These are phyloP conservation scores for Wickerhamomyces chambardii DNA, from an alignment of 805 yeast genomes.

Conservation along the genomic window DNA sequence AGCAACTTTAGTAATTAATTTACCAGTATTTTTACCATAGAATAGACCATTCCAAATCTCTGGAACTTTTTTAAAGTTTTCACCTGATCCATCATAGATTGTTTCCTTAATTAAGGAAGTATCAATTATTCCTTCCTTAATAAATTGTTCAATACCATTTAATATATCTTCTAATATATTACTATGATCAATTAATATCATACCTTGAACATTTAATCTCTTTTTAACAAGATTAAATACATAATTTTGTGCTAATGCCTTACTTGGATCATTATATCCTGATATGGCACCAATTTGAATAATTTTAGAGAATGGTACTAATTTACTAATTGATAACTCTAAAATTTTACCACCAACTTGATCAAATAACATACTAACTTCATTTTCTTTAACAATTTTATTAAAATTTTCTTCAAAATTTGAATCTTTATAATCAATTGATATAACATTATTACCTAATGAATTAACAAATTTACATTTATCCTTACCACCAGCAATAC, in stretches of 20 bases:
- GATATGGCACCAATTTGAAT: conserved; percentile 60
- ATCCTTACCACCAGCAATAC: conserved; percentile 50
- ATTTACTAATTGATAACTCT: conserved; percentile 27
- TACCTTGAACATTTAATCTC: conserved; percentile 44
- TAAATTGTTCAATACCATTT: conserved; percentile 26
- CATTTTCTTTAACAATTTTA: conserved; percentile 35
- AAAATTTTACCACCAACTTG: conserved; percentile 57
- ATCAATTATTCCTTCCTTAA: conserved; percentile 32
- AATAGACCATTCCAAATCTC: conserved; percentile 37
- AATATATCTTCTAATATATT: conserved; percentile 20
- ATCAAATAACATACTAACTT: conserved; percentile 47
- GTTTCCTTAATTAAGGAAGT: conserved; percentile 26
- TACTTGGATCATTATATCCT: conserved; percentile 38
- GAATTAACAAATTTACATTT: conserved; percentile 46
- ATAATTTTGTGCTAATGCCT: conserved; percentile 30
- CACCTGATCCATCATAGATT: conserved; percentile 29
- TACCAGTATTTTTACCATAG: conserved; percentile 37
- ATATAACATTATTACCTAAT: conserved; percentile 42
- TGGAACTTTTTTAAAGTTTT: conserved; percentile 35
- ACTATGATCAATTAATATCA: conserved; percentile 37
- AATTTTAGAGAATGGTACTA: conserved; percentile 32
- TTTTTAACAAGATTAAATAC: conserved; percentile 34
- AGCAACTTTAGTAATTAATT: conserved; percentile 36
- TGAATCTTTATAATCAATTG: conserved; percentile 42
- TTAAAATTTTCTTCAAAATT: conserved; percentile 25